Evolutionary conservation across 768 basidiomycete genomes (phyloP).

Genomic region (Lentinula sp.): DNA sequence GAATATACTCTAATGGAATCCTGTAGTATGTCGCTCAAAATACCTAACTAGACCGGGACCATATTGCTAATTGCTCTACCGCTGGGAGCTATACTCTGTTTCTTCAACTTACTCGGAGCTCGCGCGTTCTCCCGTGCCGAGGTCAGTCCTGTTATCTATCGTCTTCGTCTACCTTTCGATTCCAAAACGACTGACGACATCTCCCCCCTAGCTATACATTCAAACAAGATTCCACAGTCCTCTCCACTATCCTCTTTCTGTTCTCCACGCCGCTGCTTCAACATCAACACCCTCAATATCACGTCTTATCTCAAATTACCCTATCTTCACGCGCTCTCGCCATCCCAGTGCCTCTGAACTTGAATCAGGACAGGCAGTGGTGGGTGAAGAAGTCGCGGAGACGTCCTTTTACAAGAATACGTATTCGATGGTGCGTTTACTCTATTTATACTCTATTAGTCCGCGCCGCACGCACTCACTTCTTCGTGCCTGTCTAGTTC

Average conservation of each 20-base stretch:
- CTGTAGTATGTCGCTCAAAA: not conserved
- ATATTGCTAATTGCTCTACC: conserved; percentile 76
- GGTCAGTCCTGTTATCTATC: conserved; percentile 26
- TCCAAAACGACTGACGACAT: not conserved
- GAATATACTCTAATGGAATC: not conserved
- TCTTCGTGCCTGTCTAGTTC: conserved; percentile 39
- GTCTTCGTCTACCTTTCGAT: not conserved
- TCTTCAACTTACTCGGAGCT: conserved; percentile 71
- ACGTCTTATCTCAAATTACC: conserved; percentile 21
- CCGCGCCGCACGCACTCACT: not conserved
- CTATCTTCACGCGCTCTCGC: conserved; percentile 68
- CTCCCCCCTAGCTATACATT: conserved; percentile 43
- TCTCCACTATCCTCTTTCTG: conserved; percentile 41
- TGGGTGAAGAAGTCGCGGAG: conserved; percentile 38
- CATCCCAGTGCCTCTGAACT: conserved; percentile 41
- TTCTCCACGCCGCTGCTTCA: conserved; percentile 49
- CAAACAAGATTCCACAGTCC: conserved; percentile 69
- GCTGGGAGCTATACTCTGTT: conserved; percentile 71
- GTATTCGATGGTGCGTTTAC: conserved; percentile 66
- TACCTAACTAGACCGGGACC: conserved; percentile 57
- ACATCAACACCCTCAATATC: not conserved
- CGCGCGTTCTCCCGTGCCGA: conserved; percentile 67
- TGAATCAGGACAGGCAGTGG: conserved; percentile 33
- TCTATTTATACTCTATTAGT: no score
- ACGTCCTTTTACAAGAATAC: conserved; percentile 76